These are phyloP conservation scores for Colletotrichum magnum DNA, from an alignment of 2,329 filamentous ascomycete genomes.

Conservation along the genomic window DNA sequence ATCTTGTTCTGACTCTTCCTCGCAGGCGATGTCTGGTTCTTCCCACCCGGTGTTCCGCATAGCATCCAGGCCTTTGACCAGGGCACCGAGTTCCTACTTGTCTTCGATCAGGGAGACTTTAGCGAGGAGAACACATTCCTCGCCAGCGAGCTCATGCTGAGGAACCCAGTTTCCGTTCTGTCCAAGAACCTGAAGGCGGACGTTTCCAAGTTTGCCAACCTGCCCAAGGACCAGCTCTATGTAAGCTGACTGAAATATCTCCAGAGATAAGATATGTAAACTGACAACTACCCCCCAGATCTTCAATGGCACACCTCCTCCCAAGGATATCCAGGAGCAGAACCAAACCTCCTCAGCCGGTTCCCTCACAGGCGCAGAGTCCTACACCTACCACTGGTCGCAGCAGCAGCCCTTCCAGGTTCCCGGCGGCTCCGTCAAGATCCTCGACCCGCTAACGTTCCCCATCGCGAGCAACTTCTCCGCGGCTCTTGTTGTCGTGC, in stretches of 20 bases:
- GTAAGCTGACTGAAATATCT: neutral
- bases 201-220: constrained; percentile 61
- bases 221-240: constrained; percentile 63
- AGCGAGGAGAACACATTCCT: constrained; percentile 73
- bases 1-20: neutral
- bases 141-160: constrained; percentile 65
- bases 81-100: constrained; percentile 71
- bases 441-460: constrained; percentile 70
- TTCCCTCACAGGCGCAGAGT: constrained; percentile 52
- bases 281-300: constrained; percentile 48
- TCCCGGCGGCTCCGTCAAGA: constrained; percentile 71
- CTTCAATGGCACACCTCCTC: constrained; percentile 65
- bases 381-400: constrained; percentile 67
- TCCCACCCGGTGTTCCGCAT: constrained; percentile 64
- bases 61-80: constrained; percentile 68
- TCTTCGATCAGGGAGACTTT: constrained; percentile 72
- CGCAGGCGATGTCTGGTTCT: constrained; percentile 68
- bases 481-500: constrained; percentile 68
- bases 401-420: constrained; percentile 64
- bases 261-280: accelerated
- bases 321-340: constrained; percentile 60
- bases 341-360: constrained; percentile 63
- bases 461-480: constrained; percentile 69
- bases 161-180: constrained; percentile 66
- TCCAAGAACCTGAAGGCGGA: constrained; percentile 68